phyloP scores from a whole-genome alignment of 768 basidiomycete genomes.

The Amanita fuliginea region DNA sequence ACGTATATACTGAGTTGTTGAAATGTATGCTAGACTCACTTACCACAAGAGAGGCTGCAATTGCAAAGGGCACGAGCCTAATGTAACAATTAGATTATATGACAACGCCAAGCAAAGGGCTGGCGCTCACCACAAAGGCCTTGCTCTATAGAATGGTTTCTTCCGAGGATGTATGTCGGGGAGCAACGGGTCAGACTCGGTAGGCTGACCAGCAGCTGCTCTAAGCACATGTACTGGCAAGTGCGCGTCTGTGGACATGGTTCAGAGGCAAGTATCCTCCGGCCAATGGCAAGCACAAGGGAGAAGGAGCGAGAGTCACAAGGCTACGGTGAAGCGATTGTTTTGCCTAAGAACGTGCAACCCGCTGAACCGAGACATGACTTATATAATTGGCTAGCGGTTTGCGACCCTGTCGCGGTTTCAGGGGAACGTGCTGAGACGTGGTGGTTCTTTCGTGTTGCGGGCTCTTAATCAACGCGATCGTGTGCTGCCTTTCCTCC shows the following conservation, averaged over 20 bases:
- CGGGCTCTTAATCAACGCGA: background rate
- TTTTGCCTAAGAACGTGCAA: background rate
- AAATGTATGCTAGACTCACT: slow-evolving; percentile 15
- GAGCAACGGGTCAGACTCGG: slow-evolving; percentile 15
- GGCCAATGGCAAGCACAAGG: background rate
- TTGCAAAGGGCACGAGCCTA: slow-evolving; percentile 74
- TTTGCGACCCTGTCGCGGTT: background rate
- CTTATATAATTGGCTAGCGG: slow-evolving; percentile 2
- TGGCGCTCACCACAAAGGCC: slow-evolving; percentile 38
- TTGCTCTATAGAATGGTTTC: slow-evolving; percentile 42
- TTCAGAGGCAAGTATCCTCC: background rate
- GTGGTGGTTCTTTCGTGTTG: background rate
- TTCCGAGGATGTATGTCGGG: slow-evolving; percentile 10
- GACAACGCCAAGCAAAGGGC: background rate
- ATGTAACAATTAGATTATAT: slow-evolving; percentile 7
- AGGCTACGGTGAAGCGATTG: slow-evolving; percentile 3
- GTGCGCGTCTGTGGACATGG: background rate
- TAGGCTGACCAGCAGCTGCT: slow-evolving; percentile 3
- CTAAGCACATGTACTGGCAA: background rate
- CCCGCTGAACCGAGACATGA: slow-evolving; percentile 4
- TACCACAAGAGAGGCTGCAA: slow-evolving; percentile 56
- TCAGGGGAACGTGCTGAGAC: background rate
- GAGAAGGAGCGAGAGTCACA: slow-evolving; percentile 1
- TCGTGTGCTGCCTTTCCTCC: background rate
- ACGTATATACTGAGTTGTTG: slow-evolving; percentile 5